Conservation (phyloP, 2,329 filamentous ascomycete species). For the Davidsoniella eucalypti region DNA sequence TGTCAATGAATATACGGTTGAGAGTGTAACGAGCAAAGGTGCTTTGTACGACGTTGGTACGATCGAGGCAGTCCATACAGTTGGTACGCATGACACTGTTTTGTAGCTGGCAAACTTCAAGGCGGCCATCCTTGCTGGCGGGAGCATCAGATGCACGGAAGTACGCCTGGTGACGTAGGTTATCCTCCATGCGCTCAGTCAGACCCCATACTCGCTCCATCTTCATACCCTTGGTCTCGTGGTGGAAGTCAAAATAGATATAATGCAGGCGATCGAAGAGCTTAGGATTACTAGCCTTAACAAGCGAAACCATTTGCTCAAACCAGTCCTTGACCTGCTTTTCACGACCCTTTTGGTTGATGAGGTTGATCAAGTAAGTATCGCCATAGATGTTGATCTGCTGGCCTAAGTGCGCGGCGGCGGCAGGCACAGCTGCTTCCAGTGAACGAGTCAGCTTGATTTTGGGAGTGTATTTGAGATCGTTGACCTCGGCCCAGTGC, state of each 20-base stretch:
- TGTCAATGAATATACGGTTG: constrained; percentile 73
- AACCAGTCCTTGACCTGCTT: constrained; percentile 81
- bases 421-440: constrained; percentile 62
- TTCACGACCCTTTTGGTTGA: constrained; percentile 91
- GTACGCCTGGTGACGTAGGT: constrained; percentile 66
- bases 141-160: constrained; percentile 85
- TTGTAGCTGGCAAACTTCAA: constrained; percentile 70
- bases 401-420: constrained; percentile 77
- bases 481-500: constrained; percentile 94
- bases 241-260: constrained; percentile 96
- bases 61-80: constrained; percentile 97
- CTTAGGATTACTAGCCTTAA: constrained; percentile 54
- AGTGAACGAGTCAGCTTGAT: constrained; percentile 65
- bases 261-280: constrained; percentile 81
- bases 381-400: constrained; percentile 90
- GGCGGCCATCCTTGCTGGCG: constrained; percentile 42
- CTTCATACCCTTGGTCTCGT: constrained; percentile 84
- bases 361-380: constrained; percentile 91
- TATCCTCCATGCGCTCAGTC: constrained; percentile 63
- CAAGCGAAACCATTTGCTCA: constrained; percentile 67
- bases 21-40: constrained; percentile 86
- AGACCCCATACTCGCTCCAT: constrained; percentile 85
- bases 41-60: constrained; percentile 94
- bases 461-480: constrained; percentile 76
- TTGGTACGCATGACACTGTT: constrained; percentile 89